Percentiles rank a stretch among this genome's conserved stretches.
These are phyloP conservation scores for Theileria orientalis DNA, from an alignment of 169 alveolate genomes.

Conservation along the genomic window DNA sequence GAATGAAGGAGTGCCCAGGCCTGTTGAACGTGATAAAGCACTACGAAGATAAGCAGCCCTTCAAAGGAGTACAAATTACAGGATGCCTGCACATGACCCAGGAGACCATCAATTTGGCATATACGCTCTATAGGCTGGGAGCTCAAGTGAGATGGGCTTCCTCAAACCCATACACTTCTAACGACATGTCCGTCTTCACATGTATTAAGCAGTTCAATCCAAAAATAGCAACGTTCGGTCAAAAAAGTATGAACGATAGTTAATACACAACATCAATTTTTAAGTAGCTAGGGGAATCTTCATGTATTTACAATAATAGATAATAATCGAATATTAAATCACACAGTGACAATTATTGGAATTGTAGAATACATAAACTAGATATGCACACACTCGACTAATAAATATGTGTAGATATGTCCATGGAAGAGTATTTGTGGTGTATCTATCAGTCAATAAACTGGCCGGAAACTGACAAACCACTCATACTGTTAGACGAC, in stretches of 20 bases:
- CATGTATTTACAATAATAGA: too few species aligned
- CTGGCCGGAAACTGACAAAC: conserved; percentile 95
- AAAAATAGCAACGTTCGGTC: too few species aligned
- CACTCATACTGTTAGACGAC: conserved; percentile 96
- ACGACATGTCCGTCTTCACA: too few species aligned
- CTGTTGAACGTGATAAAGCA: conserved; percentile 89
- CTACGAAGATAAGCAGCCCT: conserved; percentile 86
- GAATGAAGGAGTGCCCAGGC: conserved; percentile 93
- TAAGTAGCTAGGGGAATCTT: too few species aligned
- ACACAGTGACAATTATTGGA: too few species aligned
- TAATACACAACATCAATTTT: too few species aligned
- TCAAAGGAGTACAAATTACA: conserved; percentile 91
- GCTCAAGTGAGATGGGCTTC: conserved; percentile 97
- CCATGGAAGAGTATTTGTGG: conserved; percentile 96
- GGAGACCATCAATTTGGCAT: conserved; percentile 87
- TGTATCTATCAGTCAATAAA: conserved; percentile 91
- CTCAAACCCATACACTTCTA: conserved; percentile 97
- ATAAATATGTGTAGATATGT: too few species aligned
- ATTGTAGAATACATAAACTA: too few species aligned
- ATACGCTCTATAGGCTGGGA: conserved; percentile 87
- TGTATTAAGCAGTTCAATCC: too few species aligned
- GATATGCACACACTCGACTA: neutral
- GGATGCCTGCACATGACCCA: conserved; percentile 98
- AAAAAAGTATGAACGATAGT: too few species aligned
- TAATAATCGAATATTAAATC: too few species aligned